Conservation (phyloP, 257 asterid genomes). For the Nyctanthes arbortristis region DNA sequence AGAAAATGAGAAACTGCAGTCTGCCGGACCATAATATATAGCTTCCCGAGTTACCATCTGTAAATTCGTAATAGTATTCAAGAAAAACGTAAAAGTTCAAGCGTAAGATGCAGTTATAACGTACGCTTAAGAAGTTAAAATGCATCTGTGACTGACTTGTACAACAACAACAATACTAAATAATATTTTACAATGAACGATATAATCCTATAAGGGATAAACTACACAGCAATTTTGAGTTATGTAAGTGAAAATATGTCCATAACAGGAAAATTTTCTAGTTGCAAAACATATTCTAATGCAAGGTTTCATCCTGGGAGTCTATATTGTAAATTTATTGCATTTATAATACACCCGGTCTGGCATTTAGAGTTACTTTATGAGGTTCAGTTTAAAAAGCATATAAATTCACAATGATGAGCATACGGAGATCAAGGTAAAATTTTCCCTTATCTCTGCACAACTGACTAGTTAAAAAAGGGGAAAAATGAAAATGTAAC, state of each 20-base stretch:
- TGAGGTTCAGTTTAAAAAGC: too few relatives aligned
- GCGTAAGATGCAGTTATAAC: too few relatives aligned
- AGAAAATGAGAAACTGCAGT: constrained; percentile 49
- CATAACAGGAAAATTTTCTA: background rate
- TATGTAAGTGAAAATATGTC: constrained; percentile 2
- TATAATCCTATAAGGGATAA: too few relatives aligned
- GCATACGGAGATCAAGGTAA: too few relatives aligned
- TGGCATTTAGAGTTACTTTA: too few relatives aligned
- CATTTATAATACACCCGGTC: background rate
- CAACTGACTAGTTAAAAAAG: too few relatives aligned
- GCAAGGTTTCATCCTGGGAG: background rate
- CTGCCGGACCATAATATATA: constrained; percentile 56
- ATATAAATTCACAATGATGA: too few relatives aligned
- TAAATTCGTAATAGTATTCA: too few relatives aligned
- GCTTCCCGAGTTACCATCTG: constrained; percentile 87
- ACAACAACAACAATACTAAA: background rate
- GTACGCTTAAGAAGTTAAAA: constrained; percentile 3
- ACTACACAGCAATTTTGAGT: too few relatives aligned
- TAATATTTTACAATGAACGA: background rate
- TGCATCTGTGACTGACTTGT: background rate
- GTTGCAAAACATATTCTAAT: constrained; percentile 3
- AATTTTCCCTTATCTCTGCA: too few relatives aligned
- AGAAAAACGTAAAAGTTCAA: too few relatives aligned
- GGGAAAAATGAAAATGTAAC: too few relatives aligned
- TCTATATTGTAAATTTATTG: constrained; percentile 1